These are phyloP conservation scores for Lentinula edodes DNA, from an alignment of 768 basidiomycete genomes.

Conservation along the genomic window DNA sequence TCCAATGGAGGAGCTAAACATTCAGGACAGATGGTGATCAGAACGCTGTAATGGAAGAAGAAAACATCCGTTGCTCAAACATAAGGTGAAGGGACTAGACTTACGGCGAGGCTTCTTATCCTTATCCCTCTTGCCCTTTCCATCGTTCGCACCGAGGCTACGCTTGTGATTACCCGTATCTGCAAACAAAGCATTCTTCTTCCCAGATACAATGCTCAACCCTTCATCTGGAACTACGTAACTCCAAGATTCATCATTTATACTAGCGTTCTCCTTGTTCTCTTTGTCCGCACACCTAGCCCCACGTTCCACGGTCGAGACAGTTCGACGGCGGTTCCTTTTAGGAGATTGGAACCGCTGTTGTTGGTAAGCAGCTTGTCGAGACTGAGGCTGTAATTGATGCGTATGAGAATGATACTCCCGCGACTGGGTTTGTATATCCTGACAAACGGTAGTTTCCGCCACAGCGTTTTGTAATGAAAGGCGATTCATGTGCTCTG, in stretches of 20 bases:
- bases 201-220: constrained; percentile 32
- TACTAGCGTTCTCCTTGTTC: constrained; percentile 15
- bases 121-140: constrained; percentile 39
- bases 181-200: constrained; percentile 42
- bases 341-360: constrained; percentile 9
- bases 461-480: neutral
- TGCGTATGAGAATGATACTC: neutral
- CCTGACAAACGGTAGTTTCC: neutral
- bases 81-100: constrained; percentile 15
- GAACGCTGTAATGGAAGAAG: constrained; percentile 1
- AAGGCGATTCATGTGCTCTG: constrained; percentile 40
- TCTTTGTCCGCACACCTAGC: constrained; percentile 33
- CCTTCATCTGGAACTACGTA: constrained; percentile 28
- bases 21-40: constrained; percentile 3
- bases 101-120: constrained; percentile 53
- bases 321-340: constrained; percentile 6
- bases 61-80: neutral
- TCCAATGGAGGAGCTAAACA: constrained; percentile 52
- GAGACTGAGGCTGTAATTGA: neutral
- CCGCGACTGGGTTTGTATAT: neutral
- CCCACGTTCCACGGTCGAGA: constrained; percentile 10
- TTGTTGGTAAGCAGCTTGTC: constrained; percentile 10
- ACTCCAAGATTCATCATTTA: constrained; percentile 33
- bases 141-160: constrained; percentile 19
- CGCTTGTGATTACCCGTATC: constrained; percentile 12